Conservation (phyloP, 2,329 filamentous ascomycete genomes). For the Diaporthe aspalathi region DNA sequence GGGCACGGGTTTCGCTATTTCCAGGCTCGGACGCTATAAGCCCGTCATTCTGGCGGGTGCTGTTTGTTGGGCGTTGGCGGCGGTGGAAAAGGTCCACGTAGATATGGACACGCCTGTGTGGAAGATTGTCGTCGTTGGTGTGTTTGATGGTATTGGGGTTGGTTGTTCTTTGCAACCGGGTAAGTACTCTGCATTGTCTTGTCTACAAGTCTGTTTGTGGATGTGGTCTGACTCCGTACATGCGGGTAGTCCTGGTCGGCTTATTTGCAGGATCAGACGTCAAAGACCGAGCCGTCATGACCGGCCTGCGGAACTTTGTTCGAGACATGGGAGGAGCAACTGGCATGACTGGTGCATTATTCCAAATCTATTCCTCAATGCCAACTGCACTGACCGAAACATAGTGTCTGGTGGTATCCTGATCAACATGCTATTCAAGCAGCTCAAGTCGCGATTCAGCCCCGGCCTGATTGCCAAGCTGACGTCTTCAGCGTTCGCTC, state of each 20-base stretch:
- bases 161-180: neutral
- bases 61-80: neutral
- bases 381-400: neutral
- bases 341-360: neutral
- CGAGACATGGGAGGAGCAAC: neutral
- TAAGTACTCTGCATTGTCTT: neutral
- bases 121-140: neutral
- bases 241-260: neutral
- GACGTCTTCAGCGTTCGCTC: neutral
- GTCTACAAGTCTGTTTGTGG: too few species aligned
- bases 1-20: neutral
- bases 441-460: neutral
- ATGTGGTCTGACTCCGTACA: too few species aligned
- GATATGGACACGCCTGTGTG: neutral
- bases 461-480: neutral
- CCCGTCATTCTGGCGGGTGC: neutral
- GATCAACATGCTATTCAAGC: neutral
- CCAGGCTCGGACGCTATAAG: neutral
- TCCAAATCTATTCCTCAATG: too few species aligned
- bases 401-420: neutral
- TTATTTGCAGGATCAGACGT: neutral
- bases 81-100: neutral
- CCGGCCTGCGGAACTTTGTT: neutral
- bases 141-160: neutral
- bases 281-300: neutral